phyloP scores from a whole-genome alignment of 805 yeast genomes.

The Hermanozyma aechmeae region DNA sequence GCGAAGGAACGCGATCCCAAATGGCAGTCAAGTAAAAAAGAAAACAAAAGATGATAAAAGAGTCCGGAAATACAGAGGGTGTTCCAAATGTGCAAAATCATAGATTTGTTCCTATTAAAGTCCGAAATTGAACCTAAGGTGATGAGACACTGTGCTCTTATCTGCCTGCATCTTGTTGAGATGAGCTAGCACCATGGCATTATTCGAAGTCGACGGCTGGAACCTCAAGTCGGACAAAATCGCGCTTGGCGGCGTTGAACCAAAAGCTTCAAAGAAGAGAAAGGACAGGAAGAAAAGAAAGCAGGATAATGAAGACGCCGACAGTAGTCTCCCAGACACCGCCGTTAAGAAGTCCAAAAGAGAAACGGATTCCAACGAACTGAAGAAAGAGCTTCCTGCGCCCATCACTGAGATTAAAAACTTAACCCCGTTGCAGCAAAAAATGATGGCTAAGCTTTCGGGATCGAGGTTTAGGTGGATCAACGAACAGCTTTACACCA shows the following conservation, averaged over 20 bases:
- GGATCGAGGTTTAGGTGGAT: conserved; percentile 98
- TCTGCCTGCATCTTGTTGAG: neutral
- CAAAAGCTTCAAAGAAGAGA: conserved; percentile 2
- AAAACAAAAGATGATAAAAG: too few species aligned
- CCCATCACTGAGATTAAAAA: conserved; percentile 20
- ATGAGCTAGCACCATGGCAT: conserved; percentile 37
- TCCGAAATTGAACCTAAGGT: too few species aligned
- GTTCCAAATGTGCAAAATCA: too few species aligned
- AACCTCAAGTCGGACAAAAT: conserved; percentile 46
- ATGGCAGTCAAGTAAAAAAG: too few species aligned
- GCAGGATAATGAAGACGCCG: conserved; percentile 4
- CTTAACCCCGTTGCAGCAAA: conserved; percentile 82
- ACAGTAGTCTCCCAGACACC: neutral
- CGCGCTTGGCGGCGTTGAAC: conserved; percentile 30
- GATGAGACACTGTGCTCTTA: neutral
- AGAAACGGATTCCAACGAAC: conserved; percentile 2
- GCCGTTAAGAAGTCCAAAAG: neutral
- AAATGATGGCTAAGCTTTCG: conserved; percentile 88
- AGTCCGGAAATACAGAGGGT: too few species aligned
- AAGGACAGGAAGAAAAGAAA: conserved; percentile 7
- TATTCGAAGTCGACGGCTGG: conserved; percentile 83
- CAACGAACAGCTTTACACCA: conserved; percentile 92
- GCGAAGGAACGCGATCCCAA: too few species aligned
- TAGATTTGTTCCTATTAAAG: too few species aligned
- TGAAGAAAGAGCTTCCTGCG: conserved; percentile 5